Evolutionary conservation across 352 stramenopile species (phyloP).

Genomic region (Pythium rishiriense): DNA sequence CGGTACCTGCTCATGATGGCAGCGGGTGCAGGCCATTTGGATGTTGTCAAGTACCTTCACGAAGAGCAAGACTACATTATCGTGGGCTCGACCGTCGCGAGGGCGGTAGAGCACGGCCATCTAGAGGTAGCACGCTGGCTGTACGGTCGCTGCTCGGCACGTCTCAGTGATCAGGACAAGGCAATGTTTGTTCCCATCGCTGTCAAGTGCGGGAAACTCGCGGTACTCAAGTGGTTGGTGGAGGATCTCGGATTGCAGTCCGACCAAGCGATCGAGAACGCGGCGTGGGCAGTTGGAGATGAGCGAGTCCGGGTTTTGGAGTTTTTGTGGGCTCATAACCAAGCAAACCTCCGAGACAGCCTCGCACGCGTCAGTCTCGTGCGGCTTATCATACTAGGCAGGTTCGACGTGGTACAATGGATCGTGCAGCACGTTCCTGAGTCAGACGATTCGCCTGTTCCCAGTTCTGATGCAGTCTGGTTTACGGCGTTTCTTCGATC

Average conservation of each 20-base stretch:
- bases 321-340: not conserved
- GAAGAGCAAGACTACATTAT: not conserved
- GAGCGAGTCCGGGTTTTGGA: not conserved
- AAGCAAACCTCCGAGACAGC: not conserved
- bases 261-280: slow-evolving; percentile 2
- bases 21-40: not conserved
- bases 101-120: not conserved
- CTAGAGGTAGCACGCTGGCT: not conserved
- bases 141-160: not conserved
- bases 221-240: not conserved
- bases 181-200: not conserved
- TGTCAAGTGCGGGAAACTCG: not conserved
- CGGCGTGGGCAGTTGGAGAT: not conserved
- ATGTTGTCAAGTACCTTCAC: slow-evolving; percentile 1
- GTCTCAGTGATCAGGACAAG: not conserved
- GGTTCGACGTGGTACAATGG: not conserved
- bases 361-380: not conserved
- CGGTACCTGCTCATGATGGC: not conserved
- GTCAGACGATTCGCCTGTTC: not conserved
- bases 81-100: not conserved
- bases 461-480: not conserved
- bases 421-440: not conserved
- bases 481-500: not conserved
- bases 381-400: not conserved
- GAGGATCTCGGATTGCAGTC: not conserved